A percentile compares a stretch with the other conserved stretches of the same genome.
These are phyloP conservation scores for Vitis cinerea DNA, from an alignment of 164 flowering plant species.

Conservation along the genomic window DNA sequence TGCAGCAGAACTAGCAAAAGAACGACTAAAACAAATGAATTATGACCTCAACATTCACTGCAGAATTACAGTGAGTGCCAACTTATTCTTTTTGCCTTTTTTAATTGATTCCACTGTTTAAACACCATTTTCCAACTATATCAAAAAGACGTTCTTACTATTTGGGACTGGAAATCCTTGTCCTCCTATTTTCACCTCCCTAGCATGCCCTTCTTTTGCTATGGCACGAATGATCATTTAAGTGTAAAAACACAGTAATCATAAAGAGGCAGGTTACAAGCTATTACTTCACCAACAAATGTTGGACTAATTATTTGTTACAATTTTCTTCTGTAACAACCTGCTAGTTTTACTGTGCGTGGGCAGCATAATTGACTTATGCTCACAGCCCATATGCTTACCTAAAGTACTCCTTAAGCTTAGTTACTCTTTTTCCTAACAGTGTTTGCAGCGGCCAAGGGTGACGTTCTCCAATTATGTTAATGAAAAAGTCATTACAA, in stretches of 20 bases:
- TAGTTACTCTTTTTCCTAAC: neutral
- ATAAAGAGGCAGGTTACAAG: too few relatives aligned
- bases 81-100: neutral
- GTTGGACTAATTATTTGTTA: too few relatives aligned
- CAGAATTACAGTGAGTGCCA: conserved; percentile 39
- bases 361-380: too few relatives aligned
- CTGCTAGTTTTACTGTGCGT: too few relatives aligned
- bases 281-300: too few relatives aligned
- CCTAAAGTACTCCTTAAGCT: neutral
- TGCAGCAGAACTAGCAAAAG: conserved; percentile 42
- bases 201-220: too few relatives aligned
- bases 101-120: neutral
- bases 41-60: conserved; percentile 42
- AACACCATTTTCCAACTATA: neutral
- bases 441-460: conserved; percentile 40
- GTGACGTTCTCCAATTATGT: conserved; percentile 38
- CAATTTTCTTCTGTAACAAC: too few relatives aligned
- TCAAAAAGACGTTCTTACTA: neutral
- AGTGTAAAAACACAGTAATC: too few relatives aligned
- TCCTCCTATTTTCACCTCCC: neutral
- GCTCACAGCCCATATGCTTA: neutral
- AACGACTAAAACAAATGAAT: conserved; percentile 41
- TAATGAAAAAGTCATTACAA: conserved; percentile 18
- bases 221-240: too few relatives aligned
- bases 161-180: neutral